These are phyloP conservation scores for Diatrype stigma DNA, from an alignment of 2,329 filamentous ascomycete species.

Conservation along the genomic window DNA sequence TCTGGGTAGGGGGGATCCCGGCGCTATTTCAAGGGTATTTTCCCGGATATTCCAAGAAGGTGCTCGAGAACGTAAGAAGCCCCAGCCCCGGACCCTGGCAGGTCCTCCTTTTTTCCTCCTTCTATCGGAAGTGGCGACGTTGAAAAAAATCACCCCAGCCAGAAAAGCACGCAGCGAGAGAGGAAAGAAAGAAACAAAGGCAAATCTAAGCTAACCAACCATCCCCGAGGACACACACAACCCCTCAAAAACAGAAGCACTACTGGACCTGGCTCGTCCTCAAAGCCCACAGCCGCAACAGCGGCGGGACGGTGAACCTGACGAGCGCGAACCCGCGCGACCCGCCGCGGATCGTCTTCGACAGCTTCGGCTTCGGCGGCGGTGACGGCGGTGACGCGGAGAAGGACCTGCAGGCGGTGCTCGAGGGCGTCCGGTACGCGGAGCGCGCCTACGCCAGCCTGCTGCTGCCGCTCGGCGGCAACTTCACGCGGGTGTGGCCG, in stretches of 20 bases:
- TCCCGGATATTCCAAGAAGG: conserved; percentile 9
- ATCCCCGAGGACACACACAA: too few species aligned
- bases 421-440: conserved; percentile 12
- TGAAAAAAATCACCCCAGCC: too few species aligned
- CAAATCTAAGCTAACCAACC: too few species aligned
- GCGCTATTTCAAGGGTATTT: conserved; percentile 14
- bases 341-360: conserved; percentile 13
- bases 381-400: conserved; percentile 8
- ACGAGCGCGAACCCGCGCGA: conserved; percentile 15
- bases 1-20: conserved; percentile 12
- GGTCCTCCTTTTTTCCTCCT: too few species aligned
- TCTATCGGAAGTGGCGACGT: too few species aligned
- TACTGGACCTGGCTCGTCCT: conserved; percentile 15
- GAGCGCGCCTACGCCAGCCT: conserved; percentile 9
- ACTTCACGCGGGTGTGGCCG: conserved; percentile 15
- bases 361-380: conserved; percentile 3
- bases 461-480: conserved; percentile 14
- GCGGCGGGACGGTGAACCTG: conserved; percentile 17
- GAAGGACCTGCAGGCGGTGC: conserved; percentile 12
- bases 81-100: too few species aligned
- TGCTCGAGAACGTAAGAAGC: too few species aligned
- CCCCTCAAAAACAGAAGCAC: too few species aligned
- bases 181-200: too few species aligned
- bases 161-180: too few species aligned
- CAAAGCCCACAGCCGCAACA: conserved; percentile 20